Evolutionary conservation across 2,329 filamentous ascomycete genomes (phyloP), one percentile per base, ranked within the genome.

Genomic region (Falciphora oryzae): DNA sequence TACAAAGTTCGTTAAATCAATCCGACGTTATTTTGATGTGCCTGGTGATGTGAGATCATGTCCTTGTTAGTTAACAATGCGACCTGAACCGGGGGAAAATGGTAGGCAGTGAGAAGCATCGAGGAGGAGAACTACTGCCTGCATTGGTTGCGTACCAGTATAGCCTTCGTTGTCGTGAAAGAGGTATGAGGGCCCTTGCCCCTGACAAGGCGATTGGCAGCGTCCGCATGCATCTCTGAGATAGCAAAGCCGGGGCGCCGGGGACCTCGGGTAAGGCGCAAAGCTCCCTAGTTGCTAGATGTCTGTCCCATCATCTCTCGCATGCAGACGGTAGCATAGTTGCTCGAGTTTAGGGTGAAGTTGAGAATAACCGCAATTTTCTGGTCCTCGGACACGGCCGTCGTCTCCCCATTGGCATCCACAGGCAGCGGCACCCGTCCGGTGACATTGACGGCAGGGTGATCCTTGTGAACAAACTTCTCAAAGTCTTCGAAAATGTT

Each of bases 281-380:
- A 44, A 44, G 38, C 38, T 11, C 13, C 27, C 7, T 28, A 38
- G 16, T 22, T 44, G 38, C 53, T 57, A 57, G 50, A 7, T 57
- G 50, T 16, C 29, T 63, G 62, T 8, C 67, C 65, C 71, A 72
- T 73, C 65, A 77, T 73, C 69, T 77, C 75, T 2, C 75, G 73
- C 29, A 77, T 70, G 28, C 75, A 74, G 64, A 77, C 70, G 18
- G 75, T 77, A 1, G 75, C 75, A 59, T 77, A 77, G 68, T 75
- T 76, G 70, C 75, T 77, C 22, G 71, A 66, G 62, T 71, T 72
- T 10, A 77, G 69, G 50, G 74, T 72, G 65, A 77, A 76, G 65
- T 76, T 76, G 38, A 77, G 72, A 10, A 73, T 70, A 10, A 77
- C 75, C 25, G 75, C 75, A 65, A 77, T 72, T 66, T 75, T 73